These are phyloP conservation scores for Hypoxylon subgilvum DNA, from an alignment of 495 filamentous ascomycete species.

Conservation along the genomic window DNA sequence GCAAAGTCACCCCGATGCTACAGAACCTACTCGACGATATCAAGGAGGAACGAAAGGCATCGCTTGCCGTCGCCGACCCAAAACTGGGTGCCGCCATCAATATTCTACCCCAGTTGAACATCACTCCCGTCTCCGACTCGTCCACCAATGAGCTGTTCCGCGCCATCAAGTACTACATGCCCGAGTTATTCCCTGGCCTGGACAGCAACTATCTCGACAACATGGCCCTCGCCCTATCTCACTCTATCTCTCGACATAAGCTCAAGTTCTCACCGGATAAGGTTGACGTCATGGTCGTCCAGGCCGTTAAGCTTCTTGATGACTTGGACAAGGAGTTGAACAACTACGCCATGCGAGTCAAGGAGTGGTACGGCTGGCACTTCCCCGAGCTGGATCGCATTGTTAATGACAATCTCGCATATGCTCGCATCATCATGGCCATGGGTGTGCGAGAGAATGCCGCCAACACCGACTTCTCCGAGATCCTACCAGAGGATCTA, in stretches of 20 bases:
- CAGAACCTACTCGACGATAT: conserved; percentile 80
- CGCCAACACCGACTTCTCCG: conserved; percentile 76
- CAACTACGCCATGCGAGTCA: conserved; percentile 97
- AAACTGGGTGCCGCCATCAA: conserved; percentile 96
- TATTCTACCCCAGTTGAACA: conserved; percentile 77
- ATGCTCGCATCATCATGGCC: conserved; percentile 80
- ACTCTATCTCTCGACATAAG: conserved; percentile 97
- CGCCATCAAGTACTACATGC: conserved; percentile 87
- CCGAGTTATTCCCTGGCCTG: conserved; percentile 89
- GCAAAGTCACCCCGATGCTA: conserved; percentile 94
- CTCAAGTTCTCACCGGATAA: conserved; percentile 99
- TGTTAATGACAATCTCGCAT: conserved; percentile 96
- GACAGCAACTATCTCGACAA: conserved; percentile 82
- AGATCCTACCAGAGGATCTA: conserved; percentile 96
- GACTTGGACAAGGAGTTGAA: conserved; percentile 99
- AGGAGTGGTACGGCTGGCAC: conserved; percentile 99
- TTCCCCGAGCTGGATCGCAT: conserved; percentile 98
- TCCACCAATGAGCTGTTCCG: conserved; percentile 87
- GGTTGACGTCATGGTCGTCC: conserved; percentile 99
- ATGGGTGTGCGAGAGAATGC: conserved; percentile 87
- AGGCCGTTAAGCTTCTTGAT: conserved; percentile 91
- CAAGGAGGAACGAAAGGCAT: conserved; percentile 97
- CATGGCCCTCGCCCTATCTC: conserved; percentile 94
- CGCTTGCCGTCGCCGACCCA: conserved; percentile 90
- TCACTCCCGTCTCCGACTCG: conserved; percentile 86